These are phyloP conservation scores for Venturia pyrina DNA, from an alignment of 2,329 filamentous ascomycete species.

Conservation along the genomic window DNA sequence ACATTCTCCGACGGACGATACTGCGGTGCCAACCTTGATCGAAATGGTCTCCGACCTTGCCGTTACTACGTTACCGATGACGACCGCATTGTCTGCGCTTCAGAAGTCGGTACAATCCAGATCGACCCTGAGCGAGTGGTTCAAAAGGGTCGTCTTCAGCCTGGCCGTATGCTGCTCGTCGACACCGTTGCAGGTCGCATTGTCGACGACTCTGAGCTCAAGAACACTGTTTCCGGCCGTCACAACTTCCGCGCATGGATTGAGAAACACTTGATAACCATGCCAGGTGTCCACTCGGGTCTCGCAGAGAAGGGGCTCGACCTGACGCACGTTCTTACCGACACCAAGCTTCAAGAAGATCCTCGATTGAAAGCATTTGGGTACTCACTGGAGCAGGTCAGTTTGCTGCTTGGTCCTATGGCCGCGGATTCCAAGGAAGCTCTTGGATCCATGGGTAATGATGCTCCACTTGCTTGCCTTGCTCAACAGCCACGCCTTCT, in stretches of 20 bases:
- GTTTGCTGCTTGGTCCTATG: constrained; percentile 85
- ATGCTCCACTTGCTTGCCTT: constrained; percentile 83
- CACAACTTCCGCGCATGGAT: constrained; percentile 86
- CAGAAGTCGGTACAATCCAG: constrained; percentile 86
- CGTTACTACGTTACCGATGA: constrained; percentile 96
- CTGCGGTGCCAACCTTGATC: constrained; percentile 92
- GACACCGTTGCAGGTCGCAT: constrained; percentile 86
- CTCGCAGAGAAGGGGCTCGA: constrained; percentile 50
- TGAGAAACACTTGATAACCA: constrained; percentile 70
- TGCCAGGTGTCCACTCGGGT: constrained; percentile 63
- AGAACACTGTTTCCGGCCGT: constrained; percentile 75
- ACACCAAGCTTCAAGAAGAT: constrained; percentile 69
- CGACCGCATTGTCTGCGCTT: constrained; percentile 93
- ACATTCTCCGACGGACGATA: constrained; percentile 94
- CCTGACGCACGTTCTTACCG: constrained; percentile 57
- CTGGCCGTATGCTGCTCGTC: constrained; percentile 90
- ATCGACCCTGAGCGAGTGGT: constrained; percentile 85
- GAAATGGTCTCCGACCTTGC: constrained; percentile 90
- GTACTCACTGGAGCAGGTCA: constrained; percentile 93
- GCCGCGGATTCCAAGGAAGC: constrained; percentile 96
- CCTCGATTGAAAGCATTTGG: constrained; percentile 77
- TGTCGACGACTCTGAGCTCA: constrained; percentile 88
- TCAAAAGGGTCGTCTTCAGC: constrained; percentile 87
- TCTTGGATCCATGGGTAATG: constrained; percentile 95
- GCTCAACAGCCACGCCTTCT: constrained; percentile 81